Base-by-base conservation (phyloP, 177 flowering plant species). In the Vitis hybrid region DNA sequence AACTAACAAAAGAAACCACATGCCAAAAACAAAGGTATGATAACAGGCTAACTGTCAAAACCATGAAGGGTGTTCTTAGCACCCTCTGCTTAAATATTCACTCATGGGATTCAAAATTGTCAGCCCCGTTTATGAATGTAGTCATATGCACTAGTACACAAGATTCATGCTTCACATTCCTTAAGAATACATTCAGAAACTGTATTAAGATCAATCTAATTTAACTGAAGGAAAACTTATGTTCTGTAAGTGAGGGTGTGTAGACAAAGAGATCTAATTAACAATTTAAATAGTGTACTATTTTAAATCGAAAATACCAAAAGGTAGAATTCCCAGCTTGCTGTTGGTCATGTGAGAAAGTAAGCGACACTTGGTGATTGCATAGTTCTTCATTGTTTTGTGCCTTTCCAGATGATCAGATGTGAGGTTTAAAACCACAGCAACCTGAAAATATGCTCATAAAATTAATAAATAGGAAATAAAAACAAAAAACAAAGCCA, bases 351-450 rank as follows among this genome's bases (percentile, higher is more conserved):
- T 81, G 72, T 71, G 79, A 76, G 83, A 76, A 65, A 84, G 78
- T 51, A 84, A 28, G 15, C 79, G 82, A 58, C 81, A 84, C 66
- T 82, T 84, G n/a, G 75, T 65, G 55, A 18, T 5, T 19, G 84
- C 87, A 80, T 84, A 84, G 55, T 67, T 75, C 55, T n/a, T 28
- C 87, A 81, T 84, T 38, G 84, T 79, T 73, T 76, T 76, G 77
- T 84, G 84, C 71, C 84, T 80, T 66, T 81, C 84, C 61, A 84
- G 68, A 72, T 84, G 87, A 78, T 84, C 87, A n/a, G 84, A 79
- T 38, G 84, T 80, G 62, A 84, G 82, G 68, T 84, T 81, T 68
- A 84, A 68, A 63, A 84, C 73, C 72, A 79, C 84, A 64, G 82
- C 73, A 68, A 84, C 87, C 84, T 84, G 75, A 53, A 79, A 65